These are phyloP conservation scores for Hericium alpestre DNA, from an alignment of 768 basidiomycete genomes.

Conservation along the genomic window DNA sequence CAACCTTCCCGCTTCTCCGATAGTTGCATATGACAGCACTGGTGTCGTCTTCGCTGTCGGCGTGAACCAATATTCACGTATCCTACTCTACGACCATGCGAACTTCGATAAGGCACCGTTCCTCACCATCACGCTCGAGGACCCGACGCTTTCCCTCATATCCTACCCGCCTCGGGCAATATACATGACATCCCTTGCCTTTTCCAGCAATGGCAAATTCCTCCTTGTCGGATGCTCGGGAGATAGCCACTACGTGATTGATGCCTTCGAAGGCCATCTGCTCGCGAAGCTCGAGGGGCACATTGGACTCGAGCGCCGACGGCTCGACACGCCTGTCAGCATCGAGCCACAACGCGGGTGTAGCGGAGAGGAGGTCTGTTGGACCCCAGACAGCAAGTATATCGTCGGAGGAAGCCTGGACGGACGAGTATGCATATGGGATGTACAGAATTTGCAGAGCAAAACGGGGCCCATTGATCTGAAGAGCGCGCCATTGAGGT, in stretches of 20 bases:
- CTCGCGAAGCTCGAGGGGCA: constrained; percentile 82
- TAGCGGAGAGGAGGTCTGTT: constrained; percentile 88
- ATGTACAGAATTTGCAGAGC: constrained; percentile 53
- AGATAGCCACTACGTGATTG: constrained; percentile 86
- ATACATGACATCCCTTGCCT: constrained; percentile 82
- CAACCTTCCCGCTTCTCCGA: constrained; percentile 61
- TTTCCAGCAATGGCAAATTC: constrained; percentile 85
- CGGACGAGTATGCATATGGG: constrained; percentile 84
- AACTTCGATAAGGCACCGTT: constrained; percentile 93
- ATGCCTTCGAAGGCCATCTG: constrained; percentile 78
- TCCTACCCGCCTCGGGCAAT: constrained; percentile 83
- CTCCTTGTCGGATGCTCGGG: constrained; percentile 89
- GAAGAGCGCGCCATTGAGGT: constrained; percentile 39
- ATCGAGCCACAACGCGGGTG: constrained; percentile 68
- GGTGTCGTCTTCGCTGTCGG: constrained; percentile 83
- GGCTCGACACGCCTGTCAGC: constrained; percentile 31
- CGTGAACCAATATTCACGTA: constrained; percentile 71
- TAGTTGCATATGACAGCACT: constrained; percentile 75
- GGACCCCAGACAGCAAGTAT: constrained; percentile 92
- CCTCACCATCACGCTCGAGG: constrained; percentile 70
- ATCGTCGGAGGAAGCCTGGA: constrained; percentile 78
- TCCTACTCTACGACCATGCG: constrained; percentile 75
- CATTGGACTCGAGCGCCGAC: constrained; percentile 67
- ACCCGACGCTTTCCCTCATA: constrained; percentile 62
- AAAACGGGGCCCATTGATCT: constrained; percentile 43